Percentiles rank a stretch among this genome's conserved stretches.
These are phyloP conservation scores for Cichorium intybus DNA, from an alignment of 140 eudicot genomes.

Conservation along the genomic window DNA sequence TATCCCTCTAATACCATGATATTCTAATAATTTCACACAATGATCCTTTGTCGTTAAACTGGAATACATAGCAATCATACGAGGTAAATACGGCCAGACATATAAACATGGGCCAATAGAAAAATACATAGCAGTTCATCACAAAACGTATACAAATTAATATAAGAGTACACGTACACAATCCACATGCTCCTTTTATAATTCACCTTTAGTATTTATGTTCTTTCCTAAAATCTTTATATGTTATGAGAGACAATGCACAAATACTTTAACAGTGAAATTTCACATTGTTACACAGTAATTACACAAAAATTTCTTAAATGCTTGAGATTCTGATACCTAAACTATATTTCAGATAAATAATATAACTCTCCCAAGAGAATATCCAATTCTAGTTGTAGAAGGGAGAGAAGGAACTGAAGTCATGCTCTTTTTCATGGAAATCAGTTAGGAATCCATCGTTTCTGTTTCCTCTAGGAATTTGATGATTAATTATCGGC, in stretches of 20 bases:
- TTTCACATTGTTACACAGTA: neutral
- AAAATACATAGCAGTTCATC: too few species aligned
- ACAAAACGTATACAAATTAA: too few species aligned
- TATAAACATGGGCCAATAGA: too few species aligned
- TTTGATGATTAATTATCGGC: constrained; percentile 17
- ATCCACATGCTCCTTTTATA: too few species aligned
- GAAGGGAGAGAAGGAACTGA: neutral
- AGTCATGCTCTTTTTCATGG: neutral
- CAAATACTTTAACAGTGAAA: neutral
- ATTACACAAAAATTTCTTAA: neutral
- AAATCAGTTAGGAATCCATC: constrained; percentile 20
- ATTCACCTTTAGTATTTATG: too few species aligned
- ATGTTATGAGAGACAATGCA: neutral
- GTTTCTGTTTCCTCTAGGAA: constrained; percentile 16
- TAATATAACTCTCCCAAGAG: neutral
- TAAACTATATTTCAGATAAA: neutral
- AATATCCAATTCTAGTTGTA: neutral
- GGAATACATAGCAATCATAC: too few species aligned
- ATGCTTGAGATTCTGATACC: neutral
- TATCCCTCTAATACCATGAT: too few species aligned
- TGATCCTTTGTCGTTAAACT: too few species aligned
- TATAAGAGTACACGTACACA: too few species aligned
- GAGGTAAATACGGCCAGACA: too few species aligned
- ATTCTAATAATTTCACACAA: too few species aligned
- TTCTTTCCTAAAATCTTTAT: too few species aligned